phyloP scores from a whole-genome alignment of 805 yeast genomes.

The Saccharomycopsis amapae region DNA sequence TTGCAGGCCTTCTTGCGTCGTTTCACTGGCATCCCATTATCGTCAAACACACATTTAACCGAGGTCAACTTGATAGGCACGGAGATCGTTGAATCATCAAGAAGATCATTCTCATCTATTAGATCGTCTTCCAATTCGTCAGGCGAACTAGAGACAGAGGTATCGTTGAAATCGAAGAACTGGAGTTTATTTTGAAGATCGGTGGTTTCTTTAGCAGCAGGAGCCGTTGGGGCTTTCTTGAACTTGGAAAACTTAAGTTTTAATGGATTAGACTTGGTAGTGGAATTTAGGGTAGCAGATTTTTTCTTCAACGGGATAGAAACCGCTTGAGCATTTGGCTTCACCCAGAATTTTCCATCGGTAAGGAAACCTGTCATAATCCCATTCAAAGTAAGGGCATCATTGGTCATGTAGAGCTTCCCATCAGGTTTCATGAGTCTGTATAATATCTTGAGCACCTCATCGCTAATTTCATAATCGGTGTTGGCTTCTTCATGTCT shows the following conservation, averaged over 20 bases:
- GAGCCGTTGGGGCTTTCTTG: background rate
- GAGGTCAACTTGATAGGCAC: conserved; percentile 54
- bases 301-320: conserved; percentile 8
- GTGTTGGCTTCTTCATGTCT: background rate
- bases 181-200: conserved; percentile 8
- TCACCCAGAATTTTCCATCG: conserved; percentile 12
- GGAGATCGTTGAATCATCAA: conserved; percentile 32
- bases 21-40: conserved; percentile 35
- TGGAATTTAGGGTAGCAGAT: too few relatives aligned
- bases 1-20: conserved; percentile 91
- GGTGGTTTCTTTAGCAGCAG: background rate
- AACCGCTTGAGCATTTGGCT: conserved; percentile 7
- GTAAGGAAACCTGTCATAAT: conserved; percentile 18
- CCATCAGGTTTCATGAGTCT: conserved; percentile 10
- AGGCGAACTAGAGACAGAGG: conserved; percentile 4
- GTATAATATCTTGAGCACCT: conserved; percentile 7
- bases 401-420: conserved; percentile 8
- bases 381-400: conserved; percentile 1
- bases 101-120: conserved; percentile 35
- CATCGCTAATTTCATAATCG: conserved; percentile 7
- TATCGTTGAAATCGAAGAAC: conserved; percentile 11
- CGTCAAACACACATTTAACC: conserved; percentile 27
- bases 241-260: background rate
- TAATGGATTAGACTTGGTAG: too few relatives aligned
- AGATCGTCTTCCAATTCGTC: conserved; percentile 23